Conservation (phyloP, 176 grass and related monocot genomes). For the Paspalum vaginatum region DNA sequence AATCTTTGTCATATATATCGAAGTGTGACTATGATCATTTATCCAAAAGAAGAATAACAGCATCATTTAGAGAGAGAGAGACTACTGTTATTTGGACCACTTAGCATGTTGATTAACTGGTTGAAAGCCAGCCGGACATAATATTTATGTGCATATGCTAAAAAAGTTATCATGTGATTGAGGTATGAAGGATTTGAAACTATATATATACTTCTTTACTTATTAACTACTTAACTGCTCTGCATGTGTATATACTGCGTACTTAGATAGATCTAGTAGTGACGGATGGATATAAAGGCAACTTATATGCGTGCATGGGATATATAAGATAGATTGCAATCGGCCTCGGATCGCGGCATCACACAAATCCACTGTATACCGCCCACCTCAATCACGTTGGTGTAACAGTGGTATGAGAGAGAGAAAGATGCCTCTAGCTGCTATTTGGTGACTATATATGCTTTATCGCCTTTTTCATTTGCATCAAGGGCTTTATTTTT, state of each 20-base stretch:
- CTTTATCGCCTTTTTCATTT: constrained; percentile 15
- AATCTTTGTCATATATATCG: background rate
- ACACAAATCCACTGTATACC: constrained; percentile 17
- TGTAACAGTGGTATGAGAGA: constrained; percentile 30
- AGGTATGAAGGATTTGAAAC: background rate
- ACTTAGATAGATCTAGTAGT: constrained; percentile 16
- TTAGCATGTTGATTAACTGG: background rate
- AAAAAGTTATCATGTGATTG: background rate
- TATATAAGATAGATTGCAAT: constrained; percentile 30
- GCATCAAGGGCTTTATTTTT: constrained; percentile 28
- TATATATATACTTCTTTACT: no score
- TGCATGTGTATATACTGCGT: background rate
- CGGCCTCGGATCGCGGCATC: constrained; percentile 50
- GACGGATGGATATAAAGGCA: constrained; percentile 27
- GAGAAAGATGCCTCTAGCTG: constrained; percentile 24
- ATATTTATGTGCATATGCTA: background rate
- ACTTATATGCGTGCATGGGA: background rate
- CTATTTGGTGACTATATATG: constrained; percentile 10
- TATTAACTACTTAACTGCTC: background rate
- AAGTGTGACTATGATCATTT: background rate
- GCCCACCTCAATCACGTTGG: constrained; percentile 11
- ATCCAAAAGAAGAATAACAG: background rate
- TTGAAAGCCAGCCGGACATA: background rate
- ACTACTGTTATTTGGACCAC: background rate
- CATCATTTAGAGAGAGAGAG: background rate